These are phyloP conservation scores for Suhomyces sp. DNA, from an alignment of 805 yeast genomes.

Conservation along the genomic window DNA sequence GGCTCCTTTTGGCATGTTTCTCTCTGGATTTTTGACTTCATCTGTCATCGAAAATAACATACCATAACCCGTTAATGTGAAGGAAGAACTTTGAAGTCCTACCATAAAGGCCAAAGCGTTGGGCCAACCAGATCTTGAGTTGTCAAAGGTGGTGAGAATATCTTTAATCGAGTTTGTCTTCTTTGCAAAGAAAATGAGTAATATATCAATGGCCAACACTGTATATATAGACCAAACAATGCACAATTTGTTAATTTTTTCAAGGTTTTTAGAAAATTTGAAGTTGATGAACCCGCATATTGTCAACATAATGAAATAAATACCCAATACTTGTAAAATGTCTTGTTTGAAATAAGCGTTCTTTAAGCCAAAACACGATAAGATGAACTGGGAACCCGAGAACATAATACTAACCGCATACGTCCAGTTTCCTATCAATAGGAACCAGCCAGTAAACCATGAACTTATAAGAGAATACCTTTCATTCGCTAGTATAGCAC, in stretches of 20 bases:
- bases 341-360: conserved; percentile 60
- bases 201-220: conserved; percentile 62
- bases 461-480: conserved; percentile 57
- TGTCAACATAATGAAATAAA: conserved; percentile 55
- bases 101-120: conserved; percentile 67
- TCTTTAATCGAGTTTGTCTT: conserved; percentile 58
- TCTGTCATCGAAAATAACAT: conserved; percentile 80
- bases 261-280: conserved; percentile 58
- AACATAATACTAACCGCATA: conserved; percentile 72
- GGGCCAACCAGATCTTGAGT: conserved; percentile 75
- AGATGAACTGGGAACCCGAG: conserved; percentile 72
- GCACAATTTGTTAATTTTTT: conserved; percentile 62
- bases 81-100: conserved; percentile 76
- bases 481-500: conserved; percentile 65
- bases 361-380: conserved; percentile 64
- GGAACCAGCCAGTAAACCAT: conserved; percentile 79
- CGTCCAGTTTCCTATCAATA: conserved; percentile 74
- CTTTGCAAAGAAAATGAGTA: conserved; percentile 57
- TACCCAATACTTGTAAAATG: conserved; percentile 52
- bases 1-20: conserved; percentile 72
- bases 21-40: conserved; percentile 75
- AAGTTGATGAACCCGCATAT: conserved; percentile 64
- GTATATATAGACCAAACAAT: conserved; percentile 77
- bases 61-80: conserved; percentile 81
- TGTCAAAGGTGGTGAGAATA: conserved; percentile 67